A percentile compares a stretch with the other conserved stretches of the same genome.
These are phyloP conservation scores for Rubus parviflorus DNA, from an alignment of 306 rosid species.

Conservation along the genomic window DNA sequence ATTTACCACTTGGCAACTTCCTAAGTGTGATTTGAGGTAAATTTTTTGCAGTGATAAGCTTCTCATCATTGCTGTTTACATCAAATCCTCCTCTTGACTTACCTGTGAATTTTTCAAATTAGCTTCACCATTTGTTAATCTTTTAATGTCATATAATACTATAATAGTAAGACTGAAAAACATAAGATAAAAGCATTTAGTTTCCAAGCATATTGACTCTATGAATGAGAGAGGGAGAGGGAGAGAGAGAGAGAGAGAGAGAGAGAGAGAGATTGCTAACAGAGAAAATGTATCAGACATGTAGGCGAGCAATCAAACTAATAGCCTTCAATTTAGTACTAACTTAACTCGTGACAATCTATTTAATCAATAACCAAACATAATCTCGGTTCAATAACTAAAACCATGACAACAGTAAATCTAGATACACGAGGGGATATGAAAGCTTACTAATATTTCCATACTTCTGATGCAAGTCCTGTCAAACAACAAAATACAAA, in stretches of 20 bases:
- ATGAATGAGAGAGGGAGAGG: not conserved
- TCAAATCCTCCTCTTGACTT: slow-evolving; percentile 27
- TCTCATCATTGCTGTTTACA: not conserved
- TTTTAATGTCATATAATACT: not conserved
- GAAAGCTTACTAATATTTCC: slow-evolving; percentile 31
- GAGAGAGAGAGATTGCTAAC: not conserved
- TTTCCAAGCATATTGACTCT: not conserved
- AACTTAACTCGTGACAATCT: not conserved
- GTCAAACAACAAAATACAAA: slow-evolving; percentile 13
- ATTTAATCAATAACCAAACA: not conserved
- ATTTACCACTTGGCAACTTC: slow-evolving; percentile 32
- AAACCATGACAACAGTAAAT: not conserved
- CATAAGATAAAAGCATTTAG: not conserved
- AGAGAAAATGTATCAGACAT: not conserved
- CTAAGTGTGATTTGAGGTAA: slow-evolving; percentile 23
- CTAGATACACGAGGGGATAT: slow-evolving; percentile 4
- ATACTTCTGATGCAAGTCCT: slow-evolving; percentile 51
- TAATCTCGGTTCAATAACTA: not conserved
- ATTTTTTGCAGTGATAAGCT: slow-evolving; percentile 22
- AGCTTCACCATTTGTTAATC: not conserved
- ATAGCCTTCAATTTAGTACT: not conserved
- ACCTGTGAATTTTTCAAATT: slow-evolving; percentile 23
- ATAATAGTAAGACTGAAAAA: not conserved
- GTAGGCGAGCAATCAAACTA: not conserved
- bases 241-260: not conserved